Evolutionary conservation across 2,329 filamentous ascomycete genomes (phyloP), one percentile per base, ranked within the genome.

Genomic region (Geosmithia putterillii): DNA sequence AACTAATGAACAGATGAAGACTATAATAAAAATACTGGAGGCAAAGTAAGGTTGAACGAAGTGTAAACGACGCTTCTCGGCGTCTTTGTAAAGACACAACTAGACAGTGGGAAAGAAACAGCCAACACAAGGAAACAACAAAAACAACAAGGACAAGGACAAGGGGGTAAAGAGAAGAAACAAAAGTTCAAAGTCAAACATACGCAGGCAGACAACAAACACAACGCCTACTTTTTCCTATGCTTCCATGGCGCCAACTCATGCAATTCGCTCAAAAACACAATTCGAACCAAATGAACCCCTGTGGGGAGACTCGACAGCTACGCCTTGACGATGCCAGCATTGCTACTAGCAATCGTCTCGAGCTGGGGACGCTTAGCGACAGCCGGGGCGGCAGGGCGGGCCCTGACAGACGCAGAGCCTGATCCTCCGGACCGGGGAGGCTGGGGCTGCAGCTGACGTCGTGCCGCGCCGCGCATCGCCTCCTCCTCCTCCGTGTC

Each of bases 261-360:
- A 32, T 32, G 28, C 28, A 32, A 12, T 32, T 32, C 28, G 28
- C 28, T 32, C 10, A 12, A 32, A 12, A 32, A 32, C 10, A 32
- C 10, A 32, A 32, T 6, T 32, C 28, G 28, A 14, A 32, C 28
- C 28, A 32, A 32, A 32, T 32, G 10, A 32, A 32, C 10, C n/a
- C n/a, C n/a, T n/a, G n/a, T n/a, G n/a, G n/a, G n/a, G n/a, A n/a
- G n/a, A n/a, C 5, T 25, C 10, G 10, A 32, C 10, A 32, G 10
- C 28, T 32, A 32, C 4, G 28, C 28, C 28, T 12, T 32, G 28
- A 32, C n/a, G n/a, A n/a, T 53, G 23, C 51, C 48, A 32, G 50
- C 49, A 20, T 56, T 69, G 70, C 62, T 64, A 55, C 69, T 71
- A 41, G 59, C 46, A 17, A 72, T 72, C 9, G 69, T 72, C 45